Evolutionary conservation across 495 filamentous ascomycete genomes (phyloP), one percentile per base, ranked within the genome.

Genomic region (Parmelia sp.): DNA sequence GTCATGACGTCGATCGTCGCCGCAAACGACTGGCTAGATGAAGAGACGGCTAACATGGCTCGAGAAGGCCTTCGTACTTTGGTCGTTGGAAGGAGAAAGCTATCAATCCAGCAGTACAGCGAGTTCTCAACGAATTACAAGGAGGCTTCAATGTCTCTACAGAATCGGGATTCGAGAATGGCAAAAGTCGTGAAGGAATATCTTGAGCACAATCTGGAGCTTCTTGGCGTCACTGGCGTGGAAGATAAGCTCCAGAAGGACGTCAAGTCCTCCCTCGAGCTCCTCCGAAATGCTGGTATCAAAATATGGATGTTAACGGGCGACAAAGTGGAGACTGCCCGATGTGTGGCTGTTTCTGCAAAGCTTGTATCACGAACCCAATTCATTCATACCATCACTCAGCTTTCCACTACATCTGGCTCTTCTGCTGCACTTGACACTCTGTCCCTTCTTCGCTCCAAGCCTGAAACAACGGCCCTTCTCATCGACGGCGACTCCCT

Each of bases 271-370:
- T 93, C 90, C 1, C 82, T 99, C 10, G 95, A 99, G 71, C 82
- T 97, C 19, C 85, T 99, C 51, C 89, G 95, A 65, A 97, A 99
- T 72, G 95, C 95, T 12, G 95, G 95, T n/a, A 90, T 99, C 72
- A 97, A 96, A 76, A 96, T 97, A 62, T 99, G 95, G 95, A 99
- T 99, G 95, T 79, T 99, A 70, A 99, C 95, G 0, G 95, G 95
- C 37, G 95, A 99, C 79, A 99, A 99, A 75, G 91, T 97, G 2
- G 95, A 99, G 75, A 99, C 95, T 35, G 95, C 95, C 17, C 86
- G 93, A 37, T 99, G 95, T 75, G 93, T 99, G 11, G 95, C 95
- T 21, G 90, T 99, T 39, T 91, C 87, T 68, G 88, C 92, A 25
- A 97, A 96, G 75, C 80, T 99, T 27, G 93, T 99, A n/a, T 86